Evolutionary conservation across 2,329 filamentous ascomycete genomes (phyloP).

Genomic region (Exophiala lecanii-corni): DNA sequence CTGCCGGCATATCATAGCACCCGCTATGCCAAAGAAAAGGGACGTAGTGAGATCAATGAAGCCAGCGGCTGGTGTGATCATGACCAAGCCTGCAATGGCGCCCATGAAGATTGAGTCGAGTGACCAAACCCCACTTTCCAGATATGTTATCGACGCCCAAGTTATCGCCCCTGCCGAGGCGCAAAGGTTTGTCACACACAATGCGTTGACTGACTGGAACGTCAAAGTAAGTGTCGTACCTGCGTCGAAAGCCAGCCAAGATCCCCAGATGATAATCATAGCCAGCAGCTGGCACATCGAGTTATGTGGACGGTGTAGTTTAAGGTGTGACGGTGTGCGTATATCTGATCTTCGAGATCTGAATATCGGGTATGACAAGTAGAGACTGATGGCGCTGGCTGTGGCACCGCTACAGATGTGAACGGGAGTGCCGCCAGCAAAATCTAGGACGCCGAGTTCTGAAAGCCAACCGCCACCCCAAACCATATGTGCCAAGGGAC

Average conservation of each 20-base stretch:
- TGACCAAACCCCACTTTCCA: constrained; percentile 43
- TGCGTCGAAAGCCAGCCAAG: constrained; percentile 50
- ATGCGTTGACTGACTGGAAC: constrained; percentile 48
- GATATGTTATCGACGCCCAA: constrained; percentile 44
- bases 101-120: constrained; percentile 50
- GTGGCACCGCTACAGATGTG: constrained; percentile 65
- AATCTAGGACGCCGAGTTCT: constrained; percentile 65
- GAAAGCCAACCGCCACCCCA: constrained; percentile 74
- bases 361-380: constrained; percentile 48
- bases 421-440: constrained; percentile 70
- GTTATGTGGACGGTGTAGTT: constrained; percentile 46
- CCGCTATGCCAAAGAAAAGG: constrained; percentile 46
- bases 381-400: constrained; percentile 40
- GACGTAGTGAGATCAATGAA: constrained; percentile 49
- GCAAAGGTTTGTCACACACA: constrained; percentile 48
- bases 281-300: constrained; percentile 46
- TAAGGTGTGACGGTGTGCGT: constrained; percentile 42
- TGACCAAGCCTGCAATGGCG: constrained; percentile 49
- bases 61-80: constrained; percentile 49
- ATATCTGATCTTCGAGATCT: constrained; percentile 41
- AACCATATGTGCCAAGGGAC: constrained; percentile 67
- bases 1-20: constrained; percentile 47
- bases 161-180: constrained; percentile 45
- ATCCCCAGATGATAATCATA: constrained; percentile 49
- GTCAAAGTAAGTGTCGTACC: constrained; percentile 46